Evolutionary conservation across 305 asterid species (phyloP).

Genomic region (Fraxinus latifolia): DNA sequence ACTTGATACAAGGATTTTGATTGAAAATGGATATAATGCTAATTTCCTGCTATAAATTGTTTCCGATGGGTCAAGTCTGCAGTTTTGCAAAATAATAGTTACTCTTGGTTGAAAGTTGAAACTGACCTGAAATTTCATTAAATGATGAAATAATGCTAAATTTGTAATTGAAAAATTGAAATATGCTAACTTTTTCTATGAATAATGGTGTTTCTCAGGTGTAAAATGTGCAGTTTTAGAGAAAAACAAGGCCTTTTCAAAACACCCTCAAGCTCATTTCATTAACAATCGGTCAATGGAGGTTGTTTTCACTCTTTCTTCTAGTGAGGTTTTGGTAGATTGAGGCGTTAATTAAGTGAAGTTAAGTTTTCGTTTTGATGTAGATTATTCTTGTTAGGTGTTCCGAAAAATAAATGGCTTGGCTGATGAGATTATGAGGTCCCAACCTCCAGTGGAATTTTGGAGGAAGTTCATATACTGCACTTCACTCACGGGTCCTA

Average conservation of each 20-base stretch:
- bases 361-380: slow-evolving; percentile 33
- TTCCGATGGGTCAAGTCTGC: slow-evolving; percentile 64
- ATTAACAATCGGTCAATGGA: slow-evolving; percentile 91
- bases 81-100: slow-evolving; percentile 27
- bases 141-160: not conserved
- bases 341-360: slow-evolving; percentile 15
- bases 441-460: slow-evolving; percentile 82
- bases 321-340: not conserved
- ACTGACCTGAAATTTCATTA: not conserved
- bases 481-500: slow-evolving; percentile 73
- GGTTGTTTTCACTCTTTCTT: slow-evolving; percentile 43
- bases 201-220: slow-evolving; percentile 39
- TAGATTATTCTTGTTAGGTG: slow-evolving; percentile 51
- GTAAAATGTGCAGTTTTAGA: slow-evolving; percentile 76
- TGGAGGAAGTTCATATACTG: slow-evolving; percentile 95
- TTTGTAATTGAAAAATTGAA: not conserved
- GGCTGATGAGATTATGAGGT: slow-evolving; percentile 69
- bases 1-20: not conserved
- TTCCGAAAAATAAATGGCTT: slow-evolving; percentile 75
- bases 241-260: slow-evolving; percentile 59
- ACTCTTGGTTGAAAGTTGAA: not conserved
- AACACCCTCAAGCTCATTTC: slow-evolving; percentile 96
- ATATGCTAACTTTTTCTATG: not conserved
- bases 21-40: not conserved
- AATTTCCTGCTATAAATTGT: slow-evolving; percentile 5